Conservation (phyloP, 2,329 filamentous ascomycete species). For the Cordyceps cateniannulata region DNA sequence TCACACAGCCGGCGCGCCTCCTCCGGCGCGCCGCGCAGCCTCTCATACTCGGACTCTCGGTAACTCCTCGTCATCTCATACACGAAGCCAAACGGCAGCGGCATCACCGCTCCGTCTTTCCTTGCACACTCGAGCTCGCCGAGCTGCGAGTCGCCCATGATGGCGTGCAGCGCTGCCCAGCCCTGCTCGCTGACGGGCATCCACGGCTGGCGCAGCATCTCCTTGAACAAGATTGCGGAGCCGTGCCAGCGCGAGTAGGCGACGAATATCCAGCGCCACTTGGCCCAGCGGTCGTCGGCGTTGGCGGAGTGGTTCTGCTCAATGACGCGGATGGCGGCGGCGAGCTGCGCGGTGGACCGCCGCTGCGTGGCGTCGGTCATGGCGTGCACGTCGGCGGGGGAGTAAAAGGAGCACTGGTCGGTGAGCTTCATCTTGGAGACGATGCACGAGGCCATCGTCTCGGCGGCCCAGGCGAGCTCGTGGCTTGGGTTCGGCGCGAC, state of each 20-base stretch:
- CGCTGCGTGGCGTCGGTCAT: not conserved
- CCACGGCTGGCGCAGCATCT: slow-evolving; percentile 9
- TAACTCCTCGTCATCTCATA: slow-evolving; percentile 8
- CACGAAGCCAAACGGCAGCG: slow-evolving; percentile 9
- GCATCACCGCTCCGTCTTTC: slow-evolving; percentile 4
- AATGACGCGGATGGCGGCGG: slow-evolving; percentile 1
- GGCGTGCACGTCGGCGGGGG: not conserved
- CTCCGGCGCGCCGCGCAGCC: slow-evolving; percentile 1
- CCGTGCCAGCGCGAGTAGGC: slow-evolving; percentile 12
- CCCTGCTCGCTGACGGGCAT: slow-evolving; percentile 9
- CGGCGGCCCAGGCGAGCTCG: not conserved
- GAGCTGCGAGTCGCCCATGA: slow-evolving; percentile 10
- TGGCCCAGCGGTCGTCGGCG: not conserved
- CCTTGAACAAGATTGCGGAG: slow-evolving; percentile 5
- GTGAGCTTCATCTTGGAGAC: slow-evolving; percentile 12
- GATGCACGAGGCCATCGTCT: not conserved
- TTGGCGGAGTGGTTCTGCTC: slow-evolving; percentile 10
- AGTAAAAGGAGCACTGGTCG: slow-evolving; percentile 8
- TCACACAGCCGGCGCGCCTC: slow-evolving; percentile 3
- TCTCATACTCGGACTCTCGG: slow-evolving; percentile 10
- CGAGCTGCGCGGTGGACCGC: not conserved
- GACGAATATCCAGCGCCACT: slow-evolving; percentile 12
- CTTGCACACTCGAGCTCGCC: slow-evolving; percentile 5
- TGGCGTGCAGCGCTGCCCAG: slow-evolving; percentile 6
- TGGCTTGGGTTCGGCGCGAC: not conserved